Percentiles rank a stretch among this genome's conserved stretches.
phyloP scores from a whole-genome alignment of 306 rosid species.

The Quercus variabilis region DNA sequence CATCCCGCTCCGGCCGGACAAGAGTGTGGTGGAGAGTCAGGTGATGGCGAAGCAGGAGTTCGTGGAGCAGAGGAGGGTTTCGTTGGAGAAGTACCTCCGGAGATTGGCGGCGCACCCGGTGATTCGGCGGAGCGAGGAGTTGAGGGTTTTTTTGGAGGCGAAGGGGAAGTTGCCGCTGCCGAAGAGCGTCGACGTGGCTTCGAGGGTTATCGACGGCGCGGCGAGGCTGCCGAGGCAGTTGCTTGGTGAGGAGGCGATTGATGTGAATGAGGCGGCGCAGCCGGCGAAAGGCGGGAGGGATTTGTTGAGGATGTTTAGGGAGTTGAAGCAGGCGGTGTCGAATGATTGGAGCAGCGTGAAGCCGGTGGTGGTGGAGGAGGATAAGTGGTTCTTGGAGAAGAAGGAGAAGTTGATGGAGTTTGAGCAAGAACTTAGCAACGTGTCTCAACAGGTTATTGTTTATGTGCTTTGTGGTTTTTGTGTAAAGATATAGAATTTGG shows the following conservation, averaged over 20 bases:
- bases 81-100: constrained; percentile 82
- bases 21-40: constrained; percentile 91
- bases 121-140: constrained; percentile 79
- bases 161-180: constrained; percentile 65
- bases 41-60: constrained; percentile 93
- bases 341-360: constrained; percentile 81
- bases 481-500: not conserved
- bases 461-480: not conserved
- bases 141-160: constrained; percentile 70
- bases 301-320: constrained; percentile 82
- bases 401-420: constrained; percentile 67
- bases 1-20: constrained; percentile 86
- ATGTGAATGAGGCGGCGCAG: constrained; percentile 58
- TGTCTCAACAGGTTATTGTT: constrained; percentile 70
- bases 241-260: constrained; percentile 49
- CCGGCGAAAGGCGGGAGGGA: constrained; percentile 90
- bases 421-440: constrained; percentile 65
- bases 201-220: constrained; percentile 92
- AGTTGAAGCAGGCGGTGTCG: constrained; percentile 73
- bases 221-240: constrained; percentile 77
- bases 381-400: constrained; percentile 78
- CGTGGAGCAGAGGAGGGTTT: constrained; percentile 87
- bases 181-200: constrained; percentile 58
- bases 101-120: constrained; percentile 73
- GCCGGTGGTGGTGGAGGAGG: constrained; percentile 85